phyloP scores from a whole-genome alignment of 495 filamentous ascomycete genomes.

The Penicillium lagena region DNA sequence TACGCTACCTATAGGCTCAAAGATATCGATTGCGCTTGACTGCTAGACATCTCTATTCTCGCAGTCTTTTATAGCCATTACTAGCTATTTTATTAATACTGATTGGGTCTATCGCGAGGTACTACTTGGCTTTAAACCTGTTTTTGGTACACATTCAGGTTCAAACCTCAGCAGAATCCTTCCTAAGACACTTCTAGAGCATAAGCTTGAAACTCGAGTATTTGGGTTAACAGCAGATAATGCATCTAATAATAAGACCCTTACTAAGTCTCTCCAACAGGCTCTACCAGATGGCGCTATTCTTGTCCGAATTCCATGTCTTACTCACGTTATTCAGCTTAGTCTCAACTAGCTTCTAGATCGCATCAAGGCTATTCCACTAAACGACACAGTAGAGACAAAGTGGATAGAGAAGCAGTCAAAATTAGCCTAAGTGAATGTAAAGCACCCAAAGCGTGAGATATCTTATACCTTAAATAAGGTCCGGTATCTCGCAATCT shows the following conservation, averaged over 20 bases:
- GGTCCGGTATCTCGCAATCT: conserved; percentile 1
- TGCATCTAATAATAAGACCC: too few relatives aligned
- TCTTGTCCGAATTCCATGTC: too few relatives aligned
- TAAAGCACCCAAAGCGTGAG: too few relatives aligned
- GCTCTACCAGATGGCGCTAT: too few relatives aligned
- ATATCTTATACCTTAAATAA: conserved; percentile 9
- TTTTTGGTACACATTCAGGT: conserved; percentile 4
- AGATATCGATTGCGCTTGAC: conserved; percentile 10
- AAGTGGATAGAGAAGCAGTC: too few relatives aligned
- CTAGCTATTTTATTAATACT: conserved; percentile 11
- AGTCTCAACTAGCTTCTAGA: too few relatives aligned
- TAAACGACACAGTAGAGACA: too few relatives aligned
- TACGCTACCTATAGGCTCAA: neutral
- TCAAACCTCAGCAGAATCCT: conserved; percentile 5
- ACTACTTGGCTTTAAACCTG: conserved; percentile 14
- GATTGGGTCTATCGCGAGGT: conserved; percentile 14
- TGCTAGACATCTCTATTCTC: conserved; percentile 9
- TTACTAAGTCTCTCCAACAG: too few relatives aligned
- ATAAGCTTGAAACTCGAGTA: conserved; percentile 7
- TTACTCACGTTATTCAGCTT: too few relatives aligned
- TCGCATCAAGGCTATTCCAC: too few relatives aligned
- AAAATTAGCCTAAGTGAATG: too few relatives aligned
- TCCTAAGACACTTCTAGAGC: conserved; percentile 1
- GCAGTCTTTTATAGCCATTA: conserved; percentile 16
- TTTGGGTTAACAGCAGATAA: conserved; percentile 9